Percentiles rank a stretch among this genome's conserved stretches.
These are phyloP conservation scores for Paralagenidium karlingii DNA, from an alignment of 352 stramenopile genomes.

Conservation along the genomic window DNA sequence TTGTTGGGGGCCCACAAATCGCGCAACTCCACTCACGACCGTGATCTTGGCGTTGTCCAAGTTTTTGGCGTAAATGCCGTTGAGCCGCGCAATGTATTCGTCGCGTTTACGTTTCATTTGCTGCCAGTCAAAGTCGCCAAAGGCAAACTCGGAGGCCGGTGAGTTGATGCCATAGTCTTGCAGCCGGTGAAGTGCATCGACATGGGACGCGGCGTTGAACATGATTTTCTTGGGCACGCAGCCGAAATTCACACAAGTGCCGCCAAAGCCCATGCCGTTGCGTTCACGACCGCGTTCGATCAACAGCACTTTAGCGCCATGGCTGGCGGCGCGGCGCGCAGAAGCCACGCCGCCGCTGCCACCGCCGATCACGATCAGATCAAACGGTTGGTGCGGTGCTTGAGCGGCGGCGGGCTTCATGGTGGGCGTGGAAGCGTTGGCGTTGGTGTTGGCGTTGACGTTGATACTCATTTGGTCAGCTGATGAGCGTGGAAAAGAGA, in stretches of 20 bases:
- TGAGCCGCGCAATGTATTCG: slow-evolving; percentile 91
- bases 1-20: slow-evolving; percentile 70
- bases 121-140: slow-evolving; percentile 82
- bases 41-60: slow-evolving; percentile 86
- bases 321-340: slow-evolving; percentile 82
- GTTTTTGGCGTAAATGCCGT: slow-evolving; percentile 94
- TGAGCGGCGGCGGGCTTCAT: not conserved
- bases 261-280: slow-evolving; percentile 69
- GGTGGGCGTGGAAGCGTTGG: no score
- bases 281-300: slow-evolving; percentile 75
- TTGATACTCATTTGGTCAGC: no score
- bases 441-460: no score
- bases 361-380: slow-evolving; percentile 88
- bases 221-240: slow-evolving; percentile 99
- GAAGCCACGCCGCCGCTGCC: slow-evolving; percentile 87
- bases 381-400: no score
- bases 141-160: slow-evolving; percentile 19
- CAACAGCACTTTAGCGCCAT: slow-evolving; percentile 93
- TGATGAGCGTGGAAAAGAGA: no score
- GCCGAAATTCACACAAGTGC: slow-evolving; percentile 98
- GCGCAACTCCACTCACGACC: slow-evolving; percentile 81
- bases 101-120: slow-evolving; percentile 89
- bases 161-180: slow-evolving; percentile 61
- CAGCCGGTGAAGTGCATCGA: slow-evolving; percentile 55
- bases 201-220: slow-evolving; percentile 85